Evolutionary conservation across 306 rosid species (phyloP).

Genomic region (Crotalaria pallida): DNA sequence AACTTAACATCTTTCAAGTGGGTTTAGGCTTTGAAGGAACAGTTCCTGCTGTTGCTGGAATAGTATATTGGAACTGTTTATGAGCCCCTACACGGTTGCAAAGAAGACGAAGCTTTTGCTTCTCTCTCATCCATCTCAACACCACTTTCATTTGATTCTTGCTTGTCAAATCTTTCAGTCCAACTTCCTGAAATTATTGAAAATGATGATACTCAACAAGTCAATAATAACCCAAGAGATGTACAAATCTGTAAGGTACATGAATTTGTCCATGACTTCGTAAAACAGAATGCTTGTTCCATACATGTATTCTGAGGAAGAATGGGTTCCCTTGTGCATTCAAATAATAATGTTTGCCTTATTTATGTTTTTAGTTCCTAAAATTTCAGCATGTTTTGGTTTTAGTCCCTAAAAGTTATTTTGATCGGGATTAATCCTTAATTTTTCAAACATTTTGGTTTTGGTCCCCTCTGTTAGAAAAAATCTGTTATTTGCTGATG

Average conservation of each 20-base stretch:
- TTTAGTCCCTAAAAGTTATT: too few relatives aligned
- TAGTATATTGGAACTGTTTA: constrained; percentile 82
- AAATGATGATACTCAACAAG: neutral
- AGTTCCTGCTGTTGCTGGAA: constrained; percentile 40
- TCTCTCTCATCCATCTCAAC: constrained; percentile 92
- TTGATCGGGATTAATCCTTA: too few relatives aligned
- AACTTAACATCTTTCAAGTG: constrained; percentile 14
- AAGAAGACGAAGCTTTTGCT: constrained; percentile 72
- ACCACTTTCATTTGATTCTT: constrained; percentile 84
- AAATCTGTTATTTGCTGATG: too few relatives aligned
- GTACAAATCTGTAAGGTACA: neutral
- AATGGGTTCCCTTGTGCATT: neutral
- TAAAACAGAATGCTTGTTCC: neutral
- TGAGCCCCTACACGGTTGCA: constrained; percentile 80
- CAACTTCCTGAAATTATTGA: constrained; percentile 53
- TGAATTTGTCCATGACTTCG: neutral
- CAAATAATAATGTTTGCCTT: too few relatives aligned
- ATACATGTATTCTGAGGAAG: neutral
- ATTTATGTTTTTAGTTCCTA: too few relatives aligned
- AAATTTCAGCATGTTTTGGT: too few relatives aligned
- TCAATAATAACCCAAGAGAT: neutral
- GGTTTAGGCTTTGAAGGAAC: constrained; percentile 32
- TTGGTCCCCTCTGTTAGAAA: too few relatives aligned
- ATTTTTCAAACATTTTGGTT: too few relatives aligned
- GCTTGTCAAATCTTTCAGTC: constrained; percentile 72